Percentiles rank a stretch among this genome's conserved stretches.
Conservation (phyloP, 1,284 basidiomycete genomes). For the Schizophyllum amplum region DNA sequence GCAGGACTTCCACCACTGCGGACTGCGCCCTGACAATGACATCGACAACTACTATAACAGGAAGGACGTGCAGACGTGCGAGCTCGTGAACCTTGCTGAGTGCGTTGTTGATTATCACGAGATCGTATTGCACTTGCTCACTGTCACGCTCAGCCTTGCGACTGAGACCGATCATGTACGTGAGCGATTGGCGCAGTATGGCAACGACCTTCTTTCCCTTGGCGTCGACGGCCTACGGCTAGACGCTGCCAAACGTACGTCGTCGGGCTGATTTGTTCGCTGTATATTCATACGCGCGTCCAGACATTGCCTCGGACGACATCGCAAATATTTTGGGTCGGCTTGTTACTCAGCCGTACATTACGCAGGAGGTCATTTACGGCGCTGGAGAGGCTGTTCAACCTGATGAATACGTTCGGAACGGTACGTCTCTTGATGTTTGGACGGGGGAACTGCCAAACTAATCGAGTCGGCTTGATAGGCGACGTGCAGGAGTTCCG, state of each 20-base stretch:
- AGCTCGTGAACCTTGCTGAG: conserved; percentile 52
- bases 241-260: no score
- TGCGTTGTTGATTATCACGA: conserved; percentile 22
- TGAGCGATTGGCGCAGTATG: no score
- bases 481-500: conserved; percentile 67
- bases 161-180: no score
- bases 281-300: no score
- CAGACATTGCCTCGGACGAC: conserved; percentile 47
- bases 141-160: no score
- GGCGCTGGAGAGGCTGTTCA: conserved; percentile 45
- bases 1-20: conserved; percentile 60
- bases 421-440: conserved; percentile 25
- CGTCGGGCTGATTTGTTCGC: not conserved
- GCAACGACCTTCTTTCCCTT: no score
- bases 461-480: conserved; percentile 13
- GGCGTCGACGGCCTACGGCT: no score
- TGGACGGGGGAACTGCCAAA: not conserved
- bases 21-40: conserved; percentile 40
- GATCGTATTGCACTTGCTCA: no score
- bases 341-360: conserved; percentile 35
- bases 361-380: conserved; percentile 55
- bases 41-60: conserved; percentile 49
- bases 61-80: conserved; percentile 51
- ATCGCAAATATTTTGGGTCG: conserved; percentile 44
- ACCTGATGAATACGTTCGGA: conserved; percentile 45